Conservation (phyloP, 306 rosid genomes). For the Dryas alaskensis region DNA sequence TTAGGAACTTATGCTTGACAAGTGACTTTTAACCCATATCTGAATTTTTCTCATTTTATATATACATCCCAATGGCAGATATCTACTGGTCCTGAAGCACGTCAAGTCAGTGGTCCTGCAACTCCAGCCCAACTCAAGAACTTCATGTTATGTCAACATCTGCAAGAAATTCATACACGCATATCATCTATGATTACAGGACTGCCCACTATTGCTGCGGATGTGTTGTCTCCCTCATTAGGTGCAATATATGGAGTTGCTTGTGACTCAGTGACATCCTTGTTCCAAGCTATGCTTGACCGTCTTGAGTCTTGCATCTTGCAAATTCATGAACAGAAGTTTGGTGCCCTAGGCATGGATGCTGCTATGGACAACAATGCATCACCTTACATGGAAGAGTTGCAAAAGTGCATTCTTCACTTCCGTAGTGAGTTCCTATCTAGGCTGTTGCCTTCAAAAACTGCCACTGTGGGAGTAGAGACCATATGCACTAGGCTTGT, state of each 20-base stretch:
- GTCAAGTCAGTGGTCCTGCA: slow-evolving; percentile 89
- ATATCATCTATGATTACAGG: slow-evolving; percentile 64
- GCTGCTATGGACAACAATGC: slow-evolving; percentile 94
- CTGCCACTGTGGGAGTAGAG: slow-evolving; percentile 50
- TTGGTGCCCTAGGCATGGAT: slow-evolving; percentile 78
- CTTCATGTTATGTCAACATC: slow-evolving; percentile 81
- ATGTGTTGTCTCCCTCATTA: slow-evolving; percentile 84
- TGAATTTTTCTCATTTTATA: slow-evolving; percentile 12
- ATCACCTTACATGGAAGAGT: slow-evolving; percentile 98
- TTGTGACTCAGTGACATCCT: slow-evolving; percentile 80
- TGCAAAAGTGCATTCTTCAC: slow-evolving; percentile 86
- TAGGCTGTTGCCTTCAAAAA: slow-evolving; percentile 66
- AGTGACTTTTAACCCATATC: slow-evolving; percentile 11
- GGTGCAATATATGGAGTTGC: slow-evolving; percentile 93
- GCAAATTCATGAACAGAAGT: slow-evolving; percentile 91
- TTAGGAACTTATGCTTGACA: slow-evolving; percentile 9
- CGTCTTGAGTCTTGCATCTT: slow-evolving; percentile 91
- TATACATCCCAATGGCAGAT: slow-evolving; percentile 53
- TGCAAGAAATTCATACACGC: slow-evolving; percentile 81
- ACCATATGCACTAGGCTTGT: slow-evolving; percentile 93
- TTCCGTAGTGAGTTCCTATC: slow-evolving; percentile 87
- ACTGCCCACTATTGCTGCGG: slow-evolving; percentile 83
- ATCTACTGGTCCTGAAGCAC: slow-evolving; percentile 96
- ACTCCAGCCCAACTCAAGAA: slow-evolving; percentile 92
- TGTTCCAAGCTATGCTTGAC: slow-evolving; percentile 96